Evolutionary conservation across 2,329 filamentous ascomycete species (phyloP).

Genomic region (Aureobasidium sp.): DNA sequence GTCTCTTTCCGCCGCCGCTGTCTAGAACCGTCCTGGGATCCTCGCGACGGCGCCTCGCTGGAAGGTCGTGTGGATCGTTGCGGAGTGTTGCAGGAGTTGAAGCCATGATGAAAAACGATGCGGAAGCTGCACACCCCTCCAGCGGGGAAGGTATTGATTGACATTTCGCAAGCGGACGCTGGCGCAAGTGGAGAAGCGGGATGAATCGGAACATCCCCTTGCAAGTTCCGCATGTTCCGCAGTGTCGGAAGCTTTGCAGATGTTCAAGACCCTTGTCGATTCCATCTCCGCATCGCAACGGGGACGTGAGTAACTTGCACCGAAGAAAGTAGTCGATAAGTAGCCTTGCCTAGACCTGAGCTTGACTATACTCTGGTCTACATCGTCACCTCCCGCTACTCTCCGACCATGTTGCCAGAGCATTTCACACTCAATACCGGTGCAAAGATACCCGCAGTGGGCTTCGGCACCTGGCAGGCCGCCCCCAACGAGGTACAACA

Average conservation of each 20-base stretch:
- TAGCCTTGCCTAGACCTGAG: no score
- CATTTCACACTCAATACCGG: constrained; percentile 34
- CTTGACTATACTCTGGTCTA: no score
- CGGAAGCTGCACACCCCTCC: neutral
- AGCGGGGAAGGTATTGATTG: neutral
- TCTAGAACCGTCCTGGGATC: neutral
- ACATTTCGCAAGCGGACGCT: neutral
- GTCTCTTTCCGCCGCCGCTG: neutral
- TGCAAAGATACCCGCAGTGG: constrained; percentile 33
- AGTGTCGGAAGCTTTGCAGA: neutral
- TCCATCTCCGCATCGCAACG: no score
- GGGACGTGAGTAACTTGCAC: no score
- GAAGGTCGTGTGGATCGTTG: neutral
- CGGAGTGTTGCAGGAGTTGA: neutral
- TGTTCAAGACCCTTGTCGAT: no score
- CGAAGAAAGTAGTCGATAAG: no score
- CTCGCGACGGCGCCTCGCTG: neutral
- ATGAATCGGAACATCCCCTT: neutral
- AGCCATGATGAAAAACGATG: neutral
- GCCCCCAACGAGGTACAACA: constrained; percentile 29
- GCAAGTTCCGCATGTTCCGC: neutral
- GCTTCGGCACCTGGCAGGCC: constrained; percentile 34
- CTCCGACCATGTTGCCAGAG: neutral
- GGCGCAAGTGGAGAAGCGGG: neutral
- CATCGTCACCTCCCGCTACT: neutral